Percentiles rank a stretch among this genome's conserved stretches.
phyloP scores from a whole-genome alignment of 805 yeast species.

The Yarrowia deformans region DNA sequence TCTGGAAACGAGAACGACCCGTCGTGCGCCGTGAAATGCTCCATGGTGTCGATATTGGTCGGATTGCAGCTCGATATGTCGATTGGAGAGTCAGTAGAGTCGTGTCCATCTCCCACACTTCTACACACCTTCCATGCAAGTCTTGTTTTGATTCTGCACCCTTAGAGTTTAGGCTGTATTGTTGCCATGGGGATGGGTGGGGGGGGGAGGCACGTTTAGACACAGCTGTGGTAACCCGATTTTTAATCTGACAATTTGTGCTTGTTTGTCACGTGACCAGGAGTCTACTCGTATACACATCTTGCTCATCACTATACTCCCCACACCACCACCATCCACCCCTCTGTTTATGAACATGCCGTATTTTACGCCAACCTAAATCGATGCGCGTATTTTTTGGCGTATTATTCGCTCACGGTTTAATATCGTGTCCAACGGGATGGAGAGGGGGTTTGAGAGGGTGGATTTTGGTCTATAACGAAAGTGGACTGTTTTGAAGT shows the following conservation, averaged over 20 bases:
- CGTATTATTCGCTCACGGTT: conserved; percentile 13
- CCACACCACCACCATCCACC: no score
- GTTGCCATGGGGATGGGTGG: conserved; percentile 1
- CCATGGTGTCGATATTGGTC: conserved; percentile 7
- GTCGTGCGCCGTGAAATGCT: conserved; percentile 25
- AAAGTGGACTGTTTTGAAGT: no score
- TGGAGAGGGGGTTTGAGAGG: not conserved
- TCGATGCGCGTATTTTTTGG: not conserved
- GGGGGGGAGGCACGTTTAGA: no score
- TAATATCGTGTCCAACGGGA: not conserved
- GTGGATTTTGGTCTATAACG: no score
- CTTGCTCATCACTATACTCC: no score
- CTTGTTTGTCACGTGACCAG: no score
- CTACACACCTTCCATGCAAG: conserved; percentile 33
- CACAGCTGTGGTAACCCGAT: no score
- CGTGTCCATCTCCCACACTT: conserved; percentile 19
- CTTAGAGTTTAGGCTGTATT: conserved; percentile 1
- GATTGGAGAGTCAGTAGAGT: not conserved
- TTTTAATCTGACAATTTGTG: no score
- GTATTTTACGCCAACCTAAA: no score
- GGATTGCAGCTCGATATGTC: not conserved
- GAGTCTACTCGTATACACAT: no score
- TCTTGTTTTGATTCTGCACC: conserved; percentile 16
- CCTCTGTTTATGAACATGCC: no score
- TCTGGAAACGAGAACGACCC: conserved; percentile 48